These are phyloP conservation scores for Ministeria vibrans DNA, from an alignment of 78 protist species.

Conservation along the genomic window DNA sequence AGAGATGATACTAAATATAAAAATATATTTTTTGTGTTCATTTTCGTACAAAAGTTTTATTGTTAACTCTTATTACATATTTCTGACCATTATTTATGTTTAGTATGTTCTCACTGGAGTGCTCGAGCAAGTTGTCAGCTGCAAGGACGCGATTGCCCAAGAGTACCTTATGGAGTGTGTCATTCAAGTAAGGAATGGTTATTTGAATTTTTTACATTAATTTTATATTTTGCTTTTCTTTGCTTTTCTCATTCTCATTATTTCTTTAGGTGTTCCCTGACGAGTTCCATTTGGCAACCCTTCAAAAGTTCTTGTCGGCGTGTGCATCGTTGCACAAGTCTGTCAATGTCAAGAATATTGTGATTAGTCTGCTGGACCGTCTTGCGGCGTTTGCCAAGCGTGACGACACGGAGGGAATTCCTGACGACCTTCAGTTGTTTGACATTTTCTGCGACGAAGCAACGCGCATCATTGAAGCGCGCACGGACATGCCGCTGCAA, in stretches of 20 bases:
- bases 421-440: constrained; percentile 57
- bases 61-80: background rate
- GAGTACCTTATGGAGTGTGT: constrained; percentile 91
- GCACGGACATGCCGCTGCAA: constrained; percentile 48
- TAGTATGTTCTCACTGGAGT: constrained; percentile 62
- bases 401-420: constrained; percentile 31
- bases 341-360: constrained; percentile 78
- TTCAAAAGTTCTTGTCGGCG: constrained; percentile 55
- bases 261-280: constrained; percentile 82
- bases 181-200: constrained; percentile 57
- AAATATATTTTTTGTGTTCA: background rate
- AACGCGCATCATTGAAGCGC: constrained; percentile 34
- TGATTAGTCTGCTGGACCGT: constrained; percentile 75
- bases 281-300: constrained; percentile 88
- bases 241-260: background rate
- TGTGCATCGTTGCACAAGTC: constrained; percentile 58
- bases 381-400: constrained; percentile 55
- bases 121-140: constrained; percentile 68
- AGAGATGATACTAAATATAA: background rate
- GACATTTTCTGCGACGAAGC: constrained; percentile 53
- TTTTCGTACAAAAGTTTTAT: background rate
- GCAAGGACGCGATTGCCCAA: constrained; percentile 94
- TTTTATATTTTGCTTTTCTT: background rate
- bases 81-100: background rate
- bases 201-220: background rate